Percentiles rank a stretch among this genome's conserved stretches.
phyloP scores from a whole-genome alignment of 1,284 basidiomycete genomes.

The Chalciporus sp. region DNA sequence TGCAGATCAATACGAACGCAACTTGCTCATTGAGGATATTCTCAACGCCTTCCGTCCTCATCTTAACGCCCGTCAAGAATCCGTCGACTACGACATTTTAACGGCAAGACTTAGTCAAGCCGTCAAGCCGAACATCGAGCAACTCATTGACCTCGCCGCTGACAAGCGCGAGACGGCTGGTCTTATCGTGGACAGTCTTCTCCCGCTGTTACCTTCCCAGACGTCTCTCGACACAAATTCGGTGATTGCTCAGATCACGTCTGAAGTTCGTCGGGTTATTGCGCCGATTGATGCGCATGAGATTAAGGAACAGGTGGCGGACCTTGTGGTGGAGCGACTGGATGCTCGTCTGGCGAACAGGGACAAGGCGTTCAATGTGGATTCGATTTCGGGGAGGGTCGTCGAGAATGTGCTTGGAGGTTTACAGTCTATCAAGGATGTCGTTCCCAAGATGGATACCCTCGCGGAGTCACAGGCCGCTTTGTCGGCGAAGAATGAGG shows the following conservation, averaged over 20 bases:
- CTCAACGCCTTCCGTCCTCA: constrained; percentile 61
- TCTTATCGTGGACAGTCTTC: constrained; percentile 73
- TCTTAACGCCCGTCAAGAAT: constrained; percentile 58
- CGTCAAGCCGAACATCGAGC: constrained; percentile 83
- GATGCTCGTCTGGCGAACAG: constrained; percentile 77
- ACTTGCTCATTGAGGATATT: constrained; percentile 61
- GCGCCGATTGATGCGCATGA: constrained; percentile 78
- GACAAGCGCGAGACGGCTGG: constrained; percentile 84
- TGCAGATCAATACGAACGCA: constrained; percentile 47
- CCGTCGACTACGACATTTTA: constrained; percentile 75
- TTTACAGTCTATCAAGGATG: constrained; percentile 47
- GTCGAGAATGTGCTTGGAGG: constrained; percentile 53
- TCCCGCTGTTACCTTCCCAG: constrained; percentile 60
- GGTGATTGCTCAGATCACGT: constrained; percentile 58
- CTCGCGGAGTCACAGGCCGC: constrained; percentile 48
- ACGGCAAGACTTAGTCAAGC: constrained; percentile 76
- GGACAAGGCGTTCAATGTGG: constrained; percentile 68
- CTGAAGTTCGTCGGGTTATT: constrained; percentile 68
- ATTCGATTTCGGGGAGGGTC: constrained; percentile 58
- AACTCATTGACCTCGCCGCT: constrained; percentile 82
- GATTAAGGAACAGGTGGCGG: constrained; percentile 83
- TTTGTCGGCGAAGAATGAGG: constrained; percentile 41
- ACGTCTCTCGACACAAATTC: constrained; percentile 55
- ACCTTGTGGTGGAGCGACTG: constrained; percentile 79
- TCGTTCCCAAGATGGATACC: constrained; percentile 40